Evolutionary conservation across 371 early-diverging fungal species (phyloP).

Genomic region (Circinella minor): DNA sequence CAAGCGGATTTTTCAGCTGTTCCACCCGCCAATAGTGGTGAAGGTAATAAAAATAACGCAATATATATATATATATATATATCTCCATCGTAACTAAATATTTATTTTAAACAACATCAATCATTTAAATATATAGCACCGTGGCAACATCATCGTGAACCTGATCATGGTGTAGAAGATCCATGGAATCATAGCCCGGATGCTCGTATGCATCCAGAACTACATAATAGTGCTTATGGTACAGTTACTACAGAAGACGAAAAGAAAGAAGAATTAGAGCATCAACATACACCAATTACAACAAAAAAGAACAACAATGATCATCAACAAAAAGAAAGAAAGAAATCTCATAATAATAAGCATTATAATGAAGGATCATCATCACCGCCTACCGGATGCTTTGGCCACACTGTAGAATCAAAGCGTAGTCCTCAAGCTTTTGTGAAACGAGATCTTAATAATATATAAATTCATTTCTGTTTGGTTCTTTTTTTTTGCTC

Average conservation of each 20-base stretch:
- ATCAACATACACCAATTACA: not conserved
- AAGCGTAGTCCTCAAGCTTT: slow-evolving; percentile 12
- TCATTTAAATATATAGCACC: slow-evolving; percentile 18
- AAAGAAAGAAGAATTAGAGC: slow-evolving; percentile 6
- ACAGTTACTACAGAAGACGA: slow-evolving; percentile 28
- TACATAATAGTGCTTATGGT: slow-evolving; percentile 42
- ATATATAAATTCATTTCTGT: slow-evolving; percentile 8
- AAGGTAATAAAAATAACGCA: not conserved
- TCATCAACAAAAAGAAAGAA: slow-evolving; percentile 3
- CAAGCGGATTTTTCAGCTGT: slow-evolving; percentile 16
- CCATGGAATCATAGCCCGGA: slow-evolving; percentile 39
- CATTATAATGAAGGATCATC: not conserved
- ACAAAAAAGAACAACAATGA: not conserved
- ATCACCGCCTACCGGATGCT: slow-evolving; percentile 1
- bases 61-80: not conserved
- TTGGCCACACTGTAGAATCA: slow-evolving; percentile 19
- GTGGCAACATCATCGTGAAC: slow-evolving; percentile 21
- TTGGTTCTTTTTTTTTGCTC: too few relatives aligned
- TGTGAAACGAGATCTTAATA: slow-evolving; percentile 24
- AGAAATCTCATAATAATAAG: not conserved
- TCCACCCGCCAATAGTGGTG: slow-evolving; percentile 4
- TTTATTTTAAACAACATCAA: too few relatives aligned
- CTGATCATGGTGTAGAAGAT: slow-evolving; percentile 30
- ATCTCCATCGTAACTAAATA: not conserved
- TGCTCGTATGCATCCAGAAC: slow-evolving; percentile 38